Base-by-base conservation (phyloP, 2,329 filamentous ascomycete species). In the Diaporthe batatas region DNA sequence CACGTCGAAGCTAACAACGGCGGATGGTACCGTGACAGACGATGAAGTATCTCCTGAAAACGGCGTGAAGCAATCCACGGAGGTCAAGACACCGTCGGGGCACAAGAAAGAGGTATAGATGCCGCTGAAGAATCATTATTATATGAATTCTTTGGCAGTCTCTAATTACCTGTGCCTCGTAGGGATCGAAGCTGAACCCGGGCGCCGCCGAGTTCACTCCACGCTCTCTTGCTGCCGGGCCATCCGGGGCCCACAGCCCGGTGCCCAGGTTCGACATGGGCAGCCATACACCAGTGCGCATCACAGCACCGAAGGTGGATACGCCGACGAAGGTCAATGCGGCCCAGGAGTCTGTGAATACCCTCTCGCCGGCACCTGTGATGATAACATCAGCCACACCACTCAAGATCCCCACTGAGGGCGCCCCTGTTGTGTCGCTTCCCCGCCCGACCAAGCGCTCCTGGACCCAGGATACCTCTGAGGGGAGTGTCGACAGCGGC, bases 181-280 rank as follows among this genome's bases (percentile, higher is more conserved):
- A 89, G 87, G 85, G 82, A 80, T 86, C 83, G 74, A 87, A 83
- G 77, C 81, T 90, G 76, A 90, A 90, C 79, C 88, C 88, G 42
- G 82, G 85, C 76, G 88, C 88, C 36, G 84, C 86, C 57, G 85
- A 86, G 69, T 90, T 90, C 74, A 90, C 87, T 1, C 88, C 88
- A 62, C 84, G 84, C 69, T 80, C 81, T 21, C 55, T 76, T 36
- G 75, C 77, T 71, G 72, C 77, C 3, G 32, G 44, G 44, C 74
- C 74, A 34, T 68, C 69, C 62, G 18, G 47, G 74, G 6, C 73
- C 75, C 44, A 74, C 77, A 32, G 74, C 77, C 42, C 75, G 58
- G 44, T 68, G 73, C 16, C 47, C 76, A 75, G 73, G 78, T 71
- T 36, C 77, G 74, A 72, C 76, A 53, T 53, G 62, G 54, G 62